These are phyloP conservation scores for Acanthamoeba lenticulata DNA, from an alignment of 208 protist species.

Conservation along the genomic window DNA sequence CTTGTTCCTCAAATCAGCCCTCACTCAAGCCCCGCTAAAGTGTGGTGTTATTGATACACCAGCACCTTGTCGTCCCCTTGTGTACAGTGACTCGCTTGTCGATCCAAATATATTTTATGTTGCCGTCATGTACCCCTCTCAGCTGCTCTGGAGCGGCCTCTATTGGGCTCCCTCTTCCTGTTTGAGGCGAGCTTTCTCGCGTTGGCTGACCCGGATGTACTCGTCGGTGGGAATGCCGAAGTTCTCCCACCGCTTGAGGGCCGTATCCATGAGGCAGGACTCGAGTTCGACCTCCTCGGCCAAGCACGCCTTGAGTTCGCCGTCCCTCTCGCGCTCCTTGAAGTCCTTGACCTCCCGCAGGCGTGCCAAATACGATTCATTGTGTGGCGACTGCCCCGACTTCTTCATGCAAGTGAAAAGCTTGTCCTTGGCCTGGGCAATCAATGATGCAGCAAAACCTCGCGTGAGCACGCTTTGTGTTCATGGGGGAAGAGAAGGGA, in stretches of 20 bases:
- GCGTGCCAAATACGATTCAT: not conserved
- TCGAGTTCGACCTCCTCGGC: slow-evolving; percentile 1
- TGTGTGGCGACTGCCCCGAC: not conserved
- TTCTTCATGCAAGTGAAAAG: slow-evolving; percentile 25
- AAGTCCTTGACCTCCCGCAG: not conserved
- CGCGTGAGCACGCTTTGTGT: not conserved
- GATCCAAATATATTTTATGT: too few relatives aligned
- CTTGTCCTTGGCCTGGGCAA: slow-evolving; percentile 38
- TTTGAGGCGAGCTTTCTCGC: slow-evolving; percentile 26
- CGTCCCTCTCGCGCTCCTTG: not conserved
- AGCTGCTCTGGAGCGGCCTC: too few relatives aligned
- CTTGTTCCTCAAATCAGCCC: not conserved
- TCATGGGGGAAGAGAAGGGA: not conserved
- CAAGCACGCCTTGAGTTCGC: slow-evolving; percentile 12
- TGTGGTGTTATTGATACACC: slow-evolving; percentile 26
- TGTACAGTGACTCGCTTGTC: too few relatives aligned
- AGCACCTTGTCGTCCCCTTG: too few relatives aligned
- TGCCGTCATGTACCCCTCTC: too few relatives aligned
- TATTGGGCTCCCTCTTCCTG: too few relatives aligned
- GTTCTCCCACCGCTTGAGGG: slow-evolving; percentile 27
- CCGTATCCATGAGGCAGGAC: not conserved
- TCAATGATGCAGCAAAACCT: not conserved
- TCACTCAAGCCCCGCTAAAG: not conserved
- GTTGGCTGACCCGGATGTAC: not conserved
- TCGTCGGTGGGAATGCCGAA: slow-evolving; percentile 46